Evolutionary conservation across 495 filamentous ascomycete genomes (phyloP).

Genomic region (Podospora comata): DNA sequence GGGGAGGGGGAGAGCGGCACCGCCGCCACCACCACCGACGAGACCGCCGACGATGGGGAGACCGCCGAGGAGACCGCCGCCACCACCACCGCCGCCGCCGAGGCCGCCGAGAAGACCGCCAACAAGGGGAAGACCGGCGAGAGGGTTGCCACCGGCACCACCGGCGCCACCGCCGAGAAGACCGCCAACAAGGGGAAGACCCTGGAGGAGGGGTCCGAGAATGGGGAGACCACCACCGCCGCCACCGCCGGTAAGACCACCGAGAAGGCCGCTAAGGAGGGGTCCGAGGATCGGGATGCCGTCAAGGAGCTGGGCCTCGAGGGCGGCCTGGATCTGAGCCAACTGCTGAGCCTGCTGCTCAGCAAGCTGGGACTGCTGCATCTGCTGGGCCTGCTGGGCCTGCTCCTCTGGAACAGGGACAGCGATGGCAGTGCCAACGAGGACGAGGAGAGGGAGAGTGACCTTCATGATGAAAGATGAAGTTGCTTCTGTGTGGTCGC

Average conservation of each 20-base stretch:
- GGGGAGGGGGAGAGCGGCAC: not conserved
- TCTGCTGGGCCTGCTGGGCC: conserved; percentile 11
- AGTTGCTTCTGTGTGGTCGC: not conserved
- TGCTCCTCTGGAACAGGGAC: conserved; percentile 14
- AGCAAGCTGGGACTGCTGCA: conserved; percentile 4
- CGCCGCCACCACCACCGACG: not conserved
- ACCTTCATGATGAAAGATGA: conserved; percentile 23
- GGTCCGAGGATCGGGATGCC: not conserved
- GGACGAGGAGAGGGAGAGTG: conserved; percentile 16
- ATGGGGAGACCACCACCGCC: conserved; percentile 4
- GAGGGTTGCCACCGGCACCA: not conserved
- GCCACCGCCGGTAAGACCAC: not conserved
- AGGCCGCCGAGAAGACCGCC: not conserved
- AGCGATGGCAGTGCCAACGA: conserved; percentile 21
- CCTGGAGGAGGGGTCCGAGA: not conserved
- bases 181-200: not conserved
- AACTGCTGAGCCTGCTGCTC: conserved; percentile 1
- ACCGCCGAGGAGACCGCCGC: not conserved
- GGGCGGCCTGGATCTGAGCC: not conserved
- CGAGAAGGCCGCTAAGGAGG: not conserved
- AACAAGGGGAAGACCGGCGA: not conserved
- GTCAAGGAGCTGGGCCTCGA: not conserved
- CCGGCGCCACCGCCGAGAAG: not conserved
- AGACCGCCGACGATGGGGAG: not conserved
- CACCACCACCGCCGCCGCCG: not conserved